phyloP scores from a whole-genome alignment of 768 basidiomycete species.

The Lyophyllum semitale region DNA sequence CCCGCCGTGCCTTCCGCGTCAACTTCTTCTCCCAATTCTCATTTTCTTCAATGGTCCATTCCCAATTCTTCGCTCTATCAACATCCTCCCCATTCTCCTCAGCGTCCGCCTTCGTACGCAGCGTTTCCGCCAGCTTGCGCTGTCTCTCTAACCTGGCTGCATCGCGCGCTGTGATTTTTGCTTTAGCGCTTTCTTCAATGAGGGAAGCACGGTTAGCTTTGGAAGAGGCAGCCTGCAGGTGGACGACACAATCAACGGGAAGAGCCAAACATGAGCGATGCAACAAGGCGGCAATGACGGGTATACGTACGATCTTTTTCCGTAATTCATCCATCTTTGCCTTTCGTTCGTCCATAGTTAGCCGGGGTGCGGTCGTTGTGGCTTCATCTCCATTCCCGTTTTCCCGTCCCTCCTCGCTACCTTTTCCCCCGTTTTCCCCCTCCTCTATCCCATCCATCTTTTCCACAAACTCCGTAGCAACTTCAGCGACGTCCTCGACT shows the following conservation, averaged over 20 bases:
- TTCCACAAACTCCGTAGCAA: conserved; percentile 30
- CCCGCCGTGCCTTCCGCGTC: conserved; percentile 78
- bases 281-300: neutral
- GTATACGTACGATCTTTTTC: conserved; percentile 74
- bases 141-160: conserved; percentile 84
- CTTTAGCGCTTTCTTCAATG: conserved; percentile 80
- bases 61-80: conserved; percentile 91
- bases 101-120: conserved; percentile 85
- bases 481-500: conserved; percentile 9
- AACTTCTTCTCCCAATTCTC: conserved; percentile 95
- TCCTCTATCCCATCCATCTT: conserved; percentile 28
- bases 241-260: neutral
- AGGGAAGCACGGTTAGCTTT: conserved; percentile 85
- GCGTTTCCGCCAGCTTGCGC: conserved; percentile 83
- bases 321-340: conserved; percentile 77
- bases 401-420: conserved; percentile 23
- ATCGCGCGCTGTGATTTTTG: conserved; percentile 78
- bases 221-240: conserved; percentile 67
- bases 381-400: conserved; percentile 20
- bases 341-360: conserved; percentile 72
- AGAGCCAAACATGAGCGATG: neutral
- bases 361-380: conserved; percentile 21
- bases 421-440: conserved; percentile 10
- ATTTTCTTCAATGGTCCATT: conserved; percentile 93
- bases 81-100: conserved; percentile 92